Base-by-base conservation (phyloP, 495 filamentous ascomycete genomes). In the Peziza echinospora region DNA sequence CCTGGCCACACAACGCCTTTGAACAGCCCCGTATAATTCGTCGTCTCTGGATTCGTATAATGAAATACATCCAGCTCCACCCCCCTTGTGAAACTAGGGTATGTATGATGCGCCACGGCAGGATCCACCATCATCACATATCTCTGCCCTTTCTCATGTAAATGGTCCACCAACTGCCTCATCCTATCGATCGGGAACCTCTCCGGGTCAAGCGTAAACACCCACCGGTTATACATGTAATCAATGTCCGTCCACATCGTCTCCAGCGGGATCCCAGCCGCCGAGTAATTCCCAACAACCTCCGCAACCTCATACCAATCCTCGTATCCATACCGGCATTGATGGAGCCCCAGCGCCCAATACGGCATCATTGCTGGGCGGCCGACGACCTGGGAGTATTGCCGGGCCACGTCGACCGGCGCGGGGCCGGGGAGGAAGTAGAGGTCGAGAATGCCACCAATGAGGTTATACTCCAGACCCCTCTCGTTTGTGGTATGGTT, bases 161-260 rank as follows among this genome's bases (percentile, higher is more conserved):
- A 69, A 53, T 82, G 71, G 41, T 67, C 63, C 34, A 87, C 73
- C 11, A 89, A 54, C 47, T 76, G 68, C n/a, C 73, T 75, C 65
- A 86, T 70, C 50, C 67, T 72, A 3, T 69, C 52, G 3, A 85
- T 50, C 0, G 82, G 75, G 60, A 79, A 93, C 26, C 80, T 68
- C 3, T 79, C 65, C 0, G 77, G 72, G 52, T 87, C 84, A 16
- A 83, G 64, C 1, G 78, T 77, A 60, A 93, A 89, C 41, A 84
- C 71, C 57, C 64, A 52, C 24, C 71, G 73, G 8, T 50, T 23
- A 30, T 59, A 48, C 78, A 84, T 83, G 59, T 86, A 84, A 54
- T 84, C 75, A 43, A 87, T 87, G 55, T 87, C 82, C 3, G 78
- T 87, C 83, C 84, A 91, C 75, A 85, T 82, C 0, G 80, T 84